Evolutionary conservation across 1,284 basidiomycete species (phyloP).

Genomic region (Spongispora temasekensis): DNA sequence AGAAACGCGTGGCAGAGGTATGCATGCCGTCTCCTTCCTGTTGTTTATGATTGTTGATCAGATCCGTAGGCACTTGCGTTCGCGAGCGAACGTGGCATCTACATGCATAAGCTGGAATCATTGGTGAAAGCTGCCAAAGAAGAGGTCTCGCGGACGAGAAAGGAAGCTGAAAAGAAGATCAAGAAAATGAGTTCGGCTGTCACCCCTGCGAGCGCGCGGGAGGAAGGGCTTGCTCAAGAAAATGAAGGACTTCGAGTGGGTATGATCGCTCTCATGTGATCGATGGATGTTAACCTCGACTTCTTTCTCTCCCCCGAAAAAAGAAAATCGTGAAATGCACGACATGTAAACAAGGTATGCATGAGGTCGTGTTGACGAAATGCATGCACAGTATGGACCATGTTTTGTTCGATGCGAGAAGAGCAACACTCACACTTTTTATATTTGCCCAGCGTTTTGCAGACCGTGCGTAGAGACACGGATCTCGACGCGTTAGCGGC

Average conservation of each 20-base stretch:
- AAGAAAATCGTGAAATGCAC: slow-evolving; percentile 93
- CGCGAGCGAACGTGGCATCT: slow-evolving; percentile 30
- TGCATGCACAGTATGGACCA: slow-evolving; percentile 90
- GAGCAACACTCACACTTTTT: background rate
- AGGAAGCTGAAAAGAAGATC: slow-evolving; percentile 55
- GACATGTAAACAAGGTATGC: slow-evolving; percentile 84
- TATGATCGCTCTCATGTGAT: background rate
- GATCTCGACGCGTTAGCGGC: slow-evolving; percentile 89
- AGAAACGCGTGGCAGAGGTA: slow-evolving; percentile 38
- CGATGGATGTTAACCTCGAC: background rate
- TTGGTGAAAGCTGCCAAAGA: slow-evolving; percentile 29
- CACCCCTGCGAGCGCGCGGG: slow-evolving; percentile 36
- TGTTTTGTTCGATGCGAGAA: slow-evolving; percentile 1
- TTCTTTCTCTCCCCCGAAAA: slow-evolving; percentile 3
- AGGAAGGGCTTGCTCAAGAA: slow-evolving; percentile 48
- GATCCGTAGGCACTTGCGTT: slow-evolving; percentile 21
- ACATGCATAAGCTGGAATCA: slow-evolving; percentile 28
- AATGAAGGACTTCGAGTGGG: slow-evolving; percentile 69
- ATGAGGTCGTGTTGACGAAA: slow-evolving; percentile 86
- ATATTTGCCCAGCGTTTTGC: slow-evolving; percentile 72
- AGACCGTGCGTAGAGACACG: slow-evolving; percentile 86
- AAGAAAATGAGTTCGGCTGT: slow-evolving; percentile 41
- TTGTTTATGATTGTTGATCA: too few relatives aligned
- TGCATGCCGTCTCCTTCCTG: background rate
- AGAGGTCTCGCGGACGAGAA: slow-evolving; percentile 37